A percentile compares a stretch with the other conserved stretches of the same genome.
Evolutionary conservation across 1,139 yeast species (phyloP).

Genomic region (Hansenula sp.): DNA sequence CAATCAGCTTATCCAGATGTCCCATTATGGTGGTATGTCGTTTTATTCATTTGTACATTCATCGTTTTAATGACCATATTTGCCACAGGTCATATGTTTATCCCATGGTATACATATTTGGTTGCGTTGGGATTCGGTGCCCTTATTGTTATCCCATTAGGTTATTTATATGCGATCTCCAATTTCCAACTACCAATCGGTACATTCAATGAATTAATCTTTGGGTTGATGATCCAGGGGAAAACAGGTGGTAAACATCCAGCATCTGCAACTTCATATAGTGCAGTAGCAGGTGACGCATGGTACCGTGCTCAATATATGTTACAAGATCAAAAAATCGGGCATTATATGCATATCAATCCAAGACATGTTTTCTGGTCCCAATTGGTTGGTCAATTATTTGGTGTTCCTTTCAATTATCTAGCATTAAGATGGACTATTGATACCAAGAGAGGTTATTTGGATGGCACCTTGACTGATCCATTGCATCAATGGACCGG

Average conservation of each 20-base stretch:
- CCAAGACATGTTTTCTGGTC: slow-evolving; percentile 45
- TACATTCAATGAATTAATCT: slow-evolving; percentile 45
- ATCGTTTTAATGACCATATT: slow-evolving; percentile 33
- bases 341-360: slow-evolving; percentile 45
- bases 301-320: slow-evolving; percentile 52
- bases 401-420: slow-evolving; percentile 49
- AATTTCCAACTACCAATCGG: slow-evolving; percentile 51
- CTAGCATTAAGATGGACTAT: slow-evolving; percentile 45
- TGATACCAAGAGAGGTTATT: slow-evolving; percentile 33
- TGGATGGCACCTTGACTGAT: slow-evolving; percentile 36
- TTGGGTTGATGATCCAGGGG: slow-evolving; percentile 41
- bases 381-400: slow-evolving; percentile 44
- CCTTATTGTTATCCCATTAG: slow-evolving; percentile 43
- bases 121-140: slow-evolving; percentile 41
- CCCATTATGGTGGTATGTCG: slow-evolving; percentile 39
- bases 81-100: slow-evolving; percentile 36
- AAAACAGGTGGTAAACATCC: slow-evolving; percentile 32
- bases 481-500: slow-evolving; percentile 54
- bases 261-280: slow-evolving; percentile 45
- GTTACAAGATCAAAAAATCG: slow-evolving; percentile 44
- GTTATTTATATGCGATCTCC: slow-evolving; percentile 48
- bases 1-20: slow-evolving; percentile 36
- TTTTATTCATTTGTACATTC: slow-evolving; percentile 34
- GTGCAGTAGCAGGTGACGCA: slow-evolving; percentile 49
- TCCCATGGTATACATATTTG: slow-evolving; percentile 45